phyloP scores from a whole-genome alignment of 1,284 basidiomycete species.

The Ustanciosporium gigantosporum region DNA sequence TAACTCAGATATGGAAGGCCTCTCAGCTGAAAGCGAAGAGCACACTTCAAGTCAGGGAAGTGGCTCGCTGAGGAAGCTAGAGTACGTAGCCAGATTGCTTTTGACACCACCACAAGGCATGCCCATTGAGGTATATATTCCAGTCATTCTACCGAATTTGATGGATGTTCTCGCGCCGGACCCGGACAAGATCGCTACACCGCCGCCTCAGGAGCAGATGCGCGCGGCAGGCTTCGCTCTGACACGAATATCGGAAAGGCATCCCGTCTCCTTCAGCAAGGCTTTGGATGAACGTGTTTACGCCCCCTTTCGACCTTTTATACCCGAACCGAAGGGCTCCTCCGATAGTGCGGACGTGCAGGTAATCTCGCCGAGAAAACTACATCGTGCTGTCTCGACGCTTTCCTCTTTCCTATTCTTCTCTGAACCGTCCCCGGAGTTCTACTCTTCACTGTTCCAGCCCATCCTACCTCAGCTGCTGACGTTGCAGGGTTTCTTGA shows the following conservation, averaged over 20 bases:
- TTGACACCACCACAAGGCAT: constrained; percentile 42
- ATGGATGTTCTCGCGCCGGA: constrained; percentile 38
- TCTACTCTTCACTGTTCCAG: constrained; percentile 36
- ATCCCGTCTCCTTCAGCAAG: constrained; percentile 8
- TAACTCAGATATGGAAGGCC: constrained; percentile 11
- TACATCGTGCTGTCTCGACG: constrained; percentile 22
- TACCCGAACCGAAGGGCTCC: not conserved
- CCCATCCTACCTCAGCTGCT: constrained; percentile 41
- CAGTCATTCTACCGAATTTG: constrained; percentile 29
- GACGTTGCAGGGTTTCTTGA: constrained; percentile 28
- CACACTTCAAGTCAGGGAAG: not conserved
- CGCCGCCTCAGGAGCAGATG: constrained; percentile 40
- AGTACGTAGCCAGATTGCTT: constrained; percentile 32
- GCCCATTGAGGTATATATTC: constrained; percentile 25
- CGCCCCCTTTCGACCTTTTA: constrained; percentile 9
- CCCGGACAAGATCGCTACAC: constrained; percentile 16
- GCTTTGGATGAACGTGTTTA: constrained; percentile 21
- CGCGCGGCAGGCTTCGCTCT: constrained; percentile 47
- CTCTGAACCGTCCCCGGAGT: constrained; percentile 50
- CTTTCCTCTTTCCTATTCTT: constrained; percentile 39
- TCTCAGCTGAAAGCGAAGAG: not conserved
- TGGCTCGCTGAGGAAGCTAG: constrained; percentile 23
- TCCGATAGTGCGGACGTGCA: not conserved
- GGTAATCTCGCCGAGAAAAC: constrained; percentile 1
- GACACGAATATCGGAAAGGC: constrained; percentile 35